Conservation (phyloP, 805 yeast species). For the Hanseniaspora singularis region DNA sequence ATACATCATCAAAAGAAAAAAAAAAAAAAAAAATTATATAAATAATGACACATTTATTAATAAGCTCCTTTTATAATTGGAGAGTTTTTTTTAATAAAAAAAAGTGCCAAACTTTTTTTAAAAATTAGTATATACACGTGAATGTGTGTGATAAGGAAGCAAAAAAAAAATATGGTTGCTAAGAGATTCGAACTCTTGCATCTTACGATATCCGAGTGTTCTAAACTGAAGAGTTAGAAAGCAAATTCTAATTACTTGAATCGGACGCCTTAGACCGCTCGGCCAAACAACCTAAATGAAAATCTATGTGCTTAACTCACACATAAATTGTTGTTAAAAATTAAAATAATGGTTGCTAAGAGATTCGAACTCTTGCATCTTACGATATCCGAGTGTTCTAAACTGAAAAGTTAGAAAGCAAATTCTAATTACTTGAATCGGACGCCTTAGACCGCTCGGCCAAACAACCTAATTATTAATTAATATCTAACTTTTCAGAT, state of each 20-base stretch:
- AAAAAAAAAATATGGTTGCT: constrained; percentile 13
- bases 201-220: constrained; percentile 16
- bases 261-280: constrained; percentile 17
- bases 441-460: constrained; percentile 17
- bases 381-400: constrained; percentile 16
- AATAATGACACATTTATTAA: too few species aligned
- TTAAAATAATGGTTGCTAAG: constrained; percentile 15
- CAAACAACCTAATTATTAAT: constrained; percentile 11
- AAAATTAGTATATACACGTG: not conserved
- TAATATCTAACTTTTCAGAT: not conserved
- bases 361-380: constrained; percentile 17
- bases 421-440: constrained; percentile 17
- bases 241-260: constrained; percentile 16
- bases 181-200: constrained; percentile 16
- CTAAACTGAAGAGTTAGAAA: constrained; percentile 7
- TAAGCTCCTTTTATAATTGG: too few species aligned
- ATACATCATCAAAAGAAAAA: too few species aligned
- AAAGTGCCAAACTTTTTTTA: not conserved
- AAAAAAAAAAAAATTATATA: too few species aligned
- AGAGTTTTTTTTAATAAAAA: too few species aligned
- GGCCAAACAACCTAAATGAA: constrained; percentile 16
- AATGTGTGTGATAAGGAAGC: not conserved
- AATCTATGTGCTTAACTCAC: too few species aligned
- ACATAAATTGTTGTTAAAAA: too few species aligned
- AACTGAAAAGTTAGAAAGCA: constrained; percentile 8